Conservation (phyloP, 1,284 basidiomycete genomes). For the Fomitopsis pinicola region DNA sequence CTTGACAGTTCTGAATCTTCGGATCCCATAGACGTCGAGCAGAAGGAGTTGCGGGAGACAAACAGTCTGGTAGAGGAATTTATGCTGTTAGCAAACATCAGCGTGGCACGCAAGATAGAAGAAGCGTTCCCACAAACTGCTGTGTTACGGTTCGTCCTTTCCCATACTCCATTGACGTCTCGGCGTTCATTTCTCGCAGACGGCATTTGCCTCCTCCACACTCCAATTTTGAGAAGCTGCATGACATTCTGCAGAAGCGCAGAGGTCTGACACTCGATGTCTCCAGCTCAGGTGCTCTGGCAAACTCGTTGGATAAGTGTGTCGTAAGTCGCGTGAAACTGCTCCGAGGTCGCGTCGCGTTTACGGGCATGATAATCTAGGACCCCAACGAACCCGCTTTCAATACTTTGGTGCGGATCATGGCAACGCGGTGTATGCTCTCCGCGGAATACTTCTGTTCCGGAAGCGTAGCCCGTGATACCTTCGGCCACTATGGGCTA, state of each 20-base stretch:
- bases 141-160: conserved; percentile 67
- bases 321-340: conserved; percentile 13
- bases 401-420: conserved; percentile 97
- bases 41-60: conserved; percentile 91
- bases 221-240: conserved; percentile 93
- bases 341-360: conserved; percentile 5
- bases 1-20: conserved; percentile 90
- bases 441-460: conserved; percentile 98
- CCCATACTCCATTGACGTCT: background rate
- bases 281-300: conserved; percentile 89
- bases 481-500: conserved; percentile 96
- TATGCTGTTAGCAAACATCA: conserved; percentile 97
- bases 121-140: conserved; percentile 95
- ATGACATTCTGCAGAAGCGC: conserved; percentile 89
- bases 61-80: conserved; percentile 99
- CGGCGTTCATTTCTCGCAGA: conserved; percentile 34
- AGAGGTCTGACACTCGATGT: conserved; percentile 87
- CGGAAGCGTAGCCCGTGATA: conserved; percentile 88
- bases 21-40: conserved; percentile 96
- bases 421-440: conserved; percentile 99
- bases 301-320: conserved; percentile 81
- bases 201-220: conserved; percentile 93
- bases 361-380: conserved; percentile 32
- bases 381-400: conserved; percentile 83
- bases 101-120: conserved; percentile 89